Evolutionary conservation across 2,329 filamentous ascomycete genomes (phyloP).

Genomic region (Colletotrichum spaethianum): DNA sequence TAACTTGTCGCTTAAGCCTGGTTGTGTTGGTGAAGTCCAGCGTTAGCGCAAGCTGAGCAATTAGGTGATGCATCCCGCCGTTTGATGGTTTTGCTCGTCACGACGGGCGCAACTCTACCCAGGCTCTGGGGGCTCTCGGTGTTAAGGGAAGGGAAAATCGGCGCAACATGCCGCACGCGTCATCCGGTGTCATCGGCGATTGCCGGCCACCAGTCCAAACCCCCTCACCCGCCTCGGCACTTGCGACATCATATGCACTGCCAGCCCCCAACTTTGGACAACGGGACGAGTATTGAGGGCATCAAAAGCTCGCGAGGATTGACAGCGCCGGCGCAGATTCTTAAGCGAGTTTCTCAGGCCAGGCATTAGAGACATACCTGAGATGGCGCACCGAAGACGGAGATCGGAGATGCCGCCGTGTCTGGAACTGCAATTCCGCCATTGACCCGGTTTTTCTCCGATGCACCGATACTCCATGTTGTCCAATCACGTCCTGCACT

Average conservation of each 20-base stretch:
- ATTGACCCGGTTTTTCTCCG: slow-evolving; percentile 23
- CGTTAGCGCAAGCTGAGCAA: not conserved
- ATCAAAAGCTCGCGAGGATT: not conserved
- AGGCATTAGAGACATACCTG: not conserved
- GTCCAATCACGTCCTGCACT: slow-evolving; percentile 18
- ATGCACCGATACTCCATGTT: not conserved
- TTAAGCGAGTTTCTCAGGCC: not conserved
- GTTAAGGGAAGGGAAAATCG: not conserved
- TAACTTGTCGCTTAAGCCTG: not conserved
- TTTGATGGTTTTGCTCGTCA: not conserved
- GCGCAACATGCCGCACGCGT: slow-evolving; percentile 1
- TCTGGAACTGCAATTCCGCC: slow-evolving; percentile 20
- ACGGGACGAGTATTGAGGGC: not conserved
- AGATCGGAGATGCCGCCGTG: slow-evolving; percentile 17
- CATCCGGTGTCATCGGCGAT: slow-evolving; percentile 9
- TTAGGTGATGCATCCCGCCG: not conserved
- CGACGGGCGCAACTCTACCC: not conserved
- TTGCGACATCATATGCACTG: not conserved
- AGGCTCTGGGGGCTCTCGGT: not conserved
- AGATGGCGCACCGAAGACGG: slow-evolving; percentile 17
- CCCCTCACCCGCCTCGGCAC: slow-evolving; percentile 5
- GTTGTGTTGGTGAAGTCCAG: not conserved
- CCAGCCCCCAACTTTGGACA: not conserved
- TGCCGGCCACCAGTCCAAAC: not conserved
- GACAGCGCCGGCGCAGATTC: not conserved